Conservation (phyloP, 495 filamentous ascomycete genomes). For the Annulohypoxylon moriforme region DNA sequence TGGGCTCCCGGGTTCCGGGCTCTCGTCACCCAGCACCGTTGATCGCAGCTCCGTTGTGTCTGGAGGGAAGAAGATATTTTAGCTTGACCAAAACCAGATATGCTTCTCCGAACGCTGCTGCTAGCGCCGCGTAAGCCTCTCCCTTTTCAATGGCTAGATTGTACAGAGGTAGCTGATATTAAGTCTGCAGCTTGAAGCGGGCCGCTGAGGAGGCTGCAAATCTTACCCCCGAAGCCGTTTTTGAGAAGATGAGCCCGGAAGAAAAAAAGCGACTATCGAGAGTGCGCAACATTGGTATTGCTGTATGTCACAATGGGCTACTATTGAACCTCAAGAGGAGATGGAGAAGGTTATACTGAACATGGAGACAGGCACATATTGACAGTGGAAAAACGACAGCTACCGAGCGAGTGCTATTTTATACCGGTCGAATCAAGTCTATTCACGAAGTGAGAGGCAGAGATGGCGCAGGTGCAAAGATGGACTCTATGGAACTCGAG, state of each 20-base stretch:
- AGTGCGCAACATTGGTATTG: constrained; percentile 98
- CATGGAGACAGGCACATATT: constrained; percentile 82
- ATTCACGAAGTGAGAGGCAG: constrained; percentile 98
- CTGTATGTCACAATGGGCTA: constrained; percentile 65
- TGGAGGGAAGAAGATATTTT: constrained; percentile 48
- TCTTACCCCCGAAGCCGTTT: constrained; percentile 59
- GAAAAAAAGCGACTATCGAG: constrained; percentile 80
- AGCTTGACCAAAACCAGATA: constrained; percentile 46
- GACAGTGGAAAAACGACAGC: constrained; percentile 98
- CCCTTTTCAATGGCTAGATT: not conserved
- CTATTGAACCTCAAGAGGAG: not conserved
- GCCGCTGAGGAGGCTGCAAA: constrained; percentile 58
- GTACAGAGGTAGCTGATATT: constrained; percentile 3
- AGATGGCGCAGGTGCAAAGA: constrained; percentile 97
- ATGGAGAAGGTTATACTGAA: constrained; percentile 37
- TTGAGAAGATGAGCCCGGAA: constrained; percentile 73
- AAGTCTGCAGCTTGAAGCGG: constrained; percentile 51
- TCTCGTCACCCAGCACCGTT: constrained; percentile 32
- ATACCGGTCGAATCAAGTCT: constrained; percentile 94
- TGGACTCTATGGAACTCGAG: constrained; percentile 99
- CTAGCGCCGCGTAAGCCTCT: constrained; percentile 38
- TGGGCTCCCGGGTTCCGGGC: constrained; percentile 34
- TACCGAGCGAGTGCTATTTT: constrained; percentile 97
- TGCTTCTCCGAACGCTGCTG: constrained; percentile 35
- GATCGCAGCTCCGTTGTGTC: constrained; percentile 46